These are phyloP conservation scores for Chlorella sorokiniana DNA, from an alignment of 139 green algal species.

Conservation along the genomic window DNA sequence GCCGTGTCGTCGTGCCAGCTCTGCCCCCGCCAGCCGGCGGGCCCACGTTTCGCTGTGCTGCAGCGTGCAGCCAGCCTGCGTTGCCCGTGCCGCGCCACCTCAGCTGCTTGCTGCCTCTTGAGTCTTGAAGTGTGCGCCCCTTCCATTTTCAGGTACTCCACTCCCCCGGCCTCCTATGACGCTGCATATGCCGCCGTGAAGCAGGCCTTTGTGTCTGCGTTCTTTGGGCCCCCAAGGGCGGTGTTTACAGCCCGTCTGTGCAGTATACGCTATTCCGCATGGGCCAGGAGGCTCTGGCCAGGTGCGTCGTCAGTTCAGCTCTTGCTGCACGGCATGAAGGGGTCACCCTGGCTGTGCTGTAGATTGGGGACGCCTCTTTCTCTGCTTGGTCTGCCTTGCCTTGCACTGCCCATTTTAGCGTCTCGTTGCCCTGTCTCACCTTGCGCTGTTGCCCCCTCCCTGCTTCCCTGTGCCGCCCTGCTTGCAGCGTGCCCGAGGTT, in stretches of 20 bases:
- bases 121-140: neutral
- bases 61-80: neutral
- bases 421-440: neutral
- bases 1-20: no score
- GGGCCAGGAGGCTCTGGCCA: constrained; percentile 66
- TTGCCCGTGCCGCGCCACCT: neutral
- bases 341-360: neutral
- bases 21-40: no score
- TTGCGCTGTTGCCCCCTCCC: neutral
- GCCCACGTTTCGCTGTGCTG: no score
- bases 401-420: neutral
- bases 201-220: constrained; percentile 55
- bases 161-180: constrained; percentile 51
- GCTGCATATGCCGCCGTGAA: constrained; percentile 38
- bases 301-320: constrained; percentile 34
- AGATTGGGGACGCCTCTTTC: no score
- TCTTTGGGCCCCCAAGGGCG: constrained; percentile 84
- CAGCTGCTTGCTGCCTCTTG: neutral
- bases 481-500: constrained; percentile 55
- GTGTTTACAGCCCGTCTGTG: constrained; percentile 89
- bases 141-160: constrained; percentile 1
- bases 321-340: no score
- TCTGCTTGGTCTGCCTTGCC: neutral
- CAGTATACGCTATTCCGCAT: constrained; percentile 94
- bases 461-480: neutral